Base-by-base conservation (phyloP, 768 basidiomycete species). In the Pleurotus giganteus region DNA sequence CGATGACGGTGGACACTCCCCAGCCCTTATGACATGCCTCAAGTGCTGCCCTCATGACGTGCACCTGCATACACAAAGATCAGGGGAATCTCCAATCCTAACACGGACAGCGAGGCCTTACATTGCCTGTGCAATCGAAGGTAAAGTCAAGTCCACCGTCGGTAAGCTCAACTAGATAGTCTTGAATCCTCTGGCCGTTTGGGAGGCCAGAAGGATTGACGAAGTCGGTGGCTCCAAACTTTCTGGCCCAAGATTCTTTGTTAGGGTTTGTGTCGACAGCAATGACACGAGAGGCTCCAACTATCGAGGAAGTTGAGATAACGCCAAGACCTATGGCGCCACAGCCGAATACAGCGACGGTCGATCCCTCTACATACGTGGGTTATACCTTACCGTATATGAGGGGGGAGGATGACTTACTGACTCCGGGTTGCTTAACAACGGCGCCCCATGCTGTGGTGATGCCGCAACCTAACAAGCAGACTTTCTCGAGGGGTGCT, bases 11-110 rank as follows among this genome's bases (percentile, higher is more conserved):
- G 55, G 87, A 92, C 39, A 98, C 88, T 62, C 97, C 97, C 97
- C 97, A 99, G 12, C 97, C 97, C 69, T 98, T 98, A 73, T 99
- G 97, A 71, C 94, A 98, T n/a, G 94, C 91, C 74, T 99, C 97
- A 44, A 99, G 83, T 23, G 97, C 97, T 46, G 87, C 77, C 57
- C 95, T 85, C 95, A 97, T 98, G 59, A 96, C 94, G 26, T 93
- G 75, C 8, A 94, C 89, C 88, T 89, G 55, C 4, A 34, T 9
- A 15, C 23, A 47, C n/a, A 32, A 21, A 27, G 27, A 26, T 43
- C 43, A 31, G 21, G 52, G 7, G 21, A 51, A 28, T 47, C 23
- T 61, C 72, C 71, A 32, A 74, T 65, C 43, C 71, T 70, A 36
- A 65, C 57, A 46, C 65, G 59, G 65, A 68, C 71, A 24, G 70